Base-by-base conservation (phyloP, 176 grass and related monocot genomes). In the Triticum aestivum region DNA sequence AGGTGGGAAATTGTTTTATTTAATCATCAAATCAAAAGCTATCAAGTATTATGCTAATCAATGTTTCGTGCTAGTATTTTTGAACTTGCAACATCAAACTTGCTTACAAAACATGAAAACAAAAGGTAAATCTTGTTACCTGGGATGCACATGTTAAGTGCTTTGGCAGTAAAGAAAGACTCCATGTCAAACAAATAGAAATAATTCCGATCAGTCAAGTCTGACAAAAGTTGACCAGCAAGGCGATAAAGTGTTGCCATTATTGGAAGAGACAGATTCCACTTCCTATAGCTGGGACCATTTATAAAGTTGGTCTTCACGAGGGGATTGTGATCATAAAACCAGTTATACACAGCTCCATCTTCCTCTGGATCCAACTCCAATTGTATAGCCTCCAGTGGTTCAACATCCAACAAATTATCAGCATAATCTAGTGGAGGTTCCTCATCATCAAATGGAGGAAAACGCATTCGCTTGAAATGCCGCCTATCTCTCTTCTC, bases 391-490 rank as follows among this genome's bases (percentile, higher is more conserved):
- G 97, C 97, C 68, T 98, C 97, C 61, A 98, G 79, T 0, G 97
- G 97, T 75, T 98, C 97, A 68, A 98, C 97, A 83, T 98, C 97
- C 54, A 98, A 70, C 75, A 98, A 81, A 86, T 98, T 98, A 92
- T 98, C 96, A 85, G 96, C 96, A 85, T 98, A 98, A 56, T 98
- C 97, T 52, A 98, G 61, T 70, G 97, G 97, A 56, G 97, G 97
- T 66, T 98, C 97, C 85, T 98, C 97, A 61, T 98, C 97, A 67
- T 98, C 97, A 91, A 98, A 98, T 82, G 97, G 97, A 83, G 97
- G 97, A 84, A 98, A 98, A 9, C 97, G 88, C 97, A 98, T 98
- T 89, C 97, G 89, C 89, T 98, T 98, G 67, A 98, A 98, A 87
- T 98, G 97, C 0, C 97, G 80, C 42, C 93, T 91, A 79, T 98